Evolutionary conservation across 2,329 filamentous ascomycete genomes (phyloP).

Genomic region (Ophiocordyceps camponoti-leonardi): DNA sequence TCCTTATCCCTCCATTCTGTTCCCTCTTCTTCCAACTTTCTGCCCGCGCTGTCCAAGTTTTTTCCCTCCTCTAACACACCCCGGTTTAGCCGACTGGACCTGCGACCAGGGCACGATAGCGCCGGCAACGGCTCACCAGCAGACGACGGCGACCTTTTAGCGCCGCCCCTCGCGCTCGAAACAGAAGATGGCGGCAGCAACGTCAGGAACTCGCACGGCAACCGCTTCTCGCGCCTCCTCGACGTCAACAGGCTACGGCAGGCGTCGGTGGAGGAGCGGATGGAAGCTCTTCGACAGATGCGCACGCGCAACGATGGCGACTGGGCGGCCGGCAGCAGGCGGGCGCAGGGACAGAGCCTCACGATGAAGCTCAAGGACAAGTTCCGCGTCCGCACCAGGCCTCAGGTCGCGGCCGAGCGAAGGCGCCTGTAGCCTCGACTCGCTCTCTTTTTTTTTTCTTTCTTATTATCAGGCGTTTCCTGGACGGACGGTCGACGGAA

Average conservation of each 20-base stretch:
- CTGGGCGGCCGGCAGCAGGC: constrained; percentile 12
- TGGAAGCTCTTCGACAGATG: constrained; percentile 35
- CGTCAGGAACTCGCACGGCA: constrained; percentile 15
- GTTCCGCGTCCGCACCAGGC: constrained; percentile 32
- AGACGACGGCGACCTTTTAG: constrained; percentile 10
- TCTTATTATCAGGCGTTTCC: neutral
- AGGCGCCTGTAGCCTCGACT: neutral
- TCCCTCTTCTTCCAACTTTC: neutral
- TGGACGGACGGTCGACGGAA: neutral
- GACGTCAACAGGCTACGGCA: constrained; percentile 40
- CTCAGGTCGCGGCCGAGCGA: constrained; percentile 14
- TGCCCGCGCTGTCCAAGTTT: no score
- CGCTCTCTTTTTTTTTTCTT: neutral
- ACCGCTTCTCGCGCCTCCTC: constrained; percentile 33
- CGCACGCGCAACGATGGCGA: constrained; percentile 3
- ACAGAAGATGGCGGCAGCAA: constrained; percentile 14
- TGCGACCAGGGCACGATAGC: constrained; percentile 22
- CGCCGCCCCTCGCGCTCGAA: constrained; percentile 25
- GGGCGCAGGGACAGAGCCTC: constrained; percentile 22
- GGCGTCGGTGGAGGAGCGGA: constrained; percentile 44
- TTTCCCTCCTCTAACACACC: neutral
- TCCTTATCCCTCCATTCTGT: no score
- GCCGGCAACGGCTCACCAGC: constrained; percentile 4
- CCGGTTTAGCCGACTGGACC: constrained; percentile 31
- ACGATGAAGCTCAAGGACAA: constrained; percentile 33